A percentile compares a stretch with the other conserved stretches of the same genome.
Evolutionary conservation across 2,329 filamentous ascomycete species (phyloP).

Genomic region (Cordyceps cateniannulata): DNA sequence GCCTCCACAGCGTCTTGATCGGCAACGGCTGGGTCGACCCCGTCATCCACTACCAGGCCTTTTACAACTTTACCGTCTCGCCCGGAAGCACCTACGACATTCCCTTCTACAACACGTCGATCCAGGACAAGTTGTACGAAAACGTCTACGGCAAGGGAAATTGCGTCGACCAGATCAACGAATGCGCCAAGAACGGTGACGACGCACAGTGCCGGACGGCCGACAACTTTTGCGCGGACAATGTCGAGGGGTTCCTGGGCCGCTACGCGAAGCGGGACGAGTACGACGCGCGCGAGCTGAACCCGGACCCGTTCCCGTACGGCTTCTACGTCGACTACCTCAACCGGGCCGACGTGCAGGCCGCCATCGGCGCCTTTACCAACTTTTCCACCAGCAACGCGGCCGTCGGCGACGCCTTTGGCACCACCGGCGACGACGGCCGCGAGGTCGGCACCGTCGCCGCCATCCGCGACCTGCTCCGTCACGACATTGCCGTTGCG

Average conservation of each 20-base stretch:
- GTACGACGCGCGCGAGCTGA: slow-evolving; percentile 53
- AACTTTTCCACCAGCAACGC: no score
- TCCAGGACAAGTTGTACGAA: slow-evolving; percentile 28
- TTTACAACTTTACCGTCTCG: neutral
- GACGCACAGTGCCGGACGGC: neutral
- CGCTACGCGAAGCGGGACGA: slow-evolving; percentile 42
- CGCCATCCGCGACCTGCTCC: slow-evolving; percentile 52
- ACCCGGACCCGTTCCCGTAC: slow-evolving; percentile 52
- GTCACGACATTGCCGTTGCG: no score
- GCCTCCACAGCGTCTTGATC: slow-evolving; percentile 54
- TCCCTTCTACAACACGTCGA: neutral
- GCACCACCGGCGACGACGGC: neutral
- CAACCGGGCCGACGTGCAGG: slow-evolving; percentile 46
- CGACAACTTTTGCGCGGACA: neutral
- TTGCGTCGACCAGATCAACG: neutral
- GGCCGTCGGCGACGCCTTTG: no score
- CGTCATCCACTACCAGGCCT: neutral
- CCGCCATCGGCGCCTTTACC: slow-evolving; percentile 41
- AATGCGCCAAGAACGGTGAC: neutral
- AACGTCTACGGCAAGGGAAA: slow-evolving; percentile 51
- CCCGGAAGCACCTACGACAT: slow-evolving; percentile 9
- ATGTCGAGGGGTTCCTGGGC: slow-evolving; percentile 40
- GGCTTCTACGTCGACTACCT: slow-evolving; percentile 50
- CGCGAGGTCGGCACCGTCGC: slow-evolving; percentile 36
- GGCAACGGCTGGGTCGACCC: slow-evolving; percentile 60